Percentiles rank a stretch among this genome's conserved stretches.
phyloP scores from a whole-genome alignment of 352 stramenopile species.

The Pythium coloratum region DNA sequence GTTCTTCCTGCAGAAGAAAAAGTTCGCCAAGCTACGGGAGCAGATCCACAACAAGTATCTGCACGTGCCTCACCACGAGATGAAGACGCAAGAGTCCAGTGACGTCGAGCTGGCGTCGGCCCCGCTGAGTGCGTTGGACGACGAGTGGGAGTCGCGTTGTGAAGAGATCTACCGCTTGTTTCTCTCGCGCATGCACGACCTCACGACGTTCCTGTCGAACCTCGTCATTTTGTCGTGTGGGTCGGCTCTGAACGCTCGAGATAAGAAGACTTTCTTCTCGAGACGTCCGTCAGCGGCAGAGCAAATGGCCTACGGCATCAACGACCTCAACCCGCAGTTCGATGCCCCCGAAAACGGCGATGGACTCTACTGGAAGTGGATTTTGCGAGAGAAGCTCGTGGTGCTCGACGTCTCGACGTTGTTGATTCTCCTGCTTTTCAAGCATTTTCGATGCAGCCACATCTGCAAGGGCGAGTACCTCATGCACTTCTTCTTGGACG shows the following conservation, averaged over 20 bases:
- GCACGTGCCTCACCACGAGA: conserved; percentile 60
- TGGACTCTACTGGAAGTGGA: conserved; percentile 80
- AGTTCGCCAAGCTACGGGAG: conserved; percentile 62
- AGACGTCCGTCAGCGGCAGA: conserved; percentile 53
- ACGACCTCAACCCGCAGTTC: conserved; percentile 38
- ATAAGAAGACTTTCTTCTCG: conserved; percentile 84
- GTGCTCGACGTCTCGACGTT: conserved; percentile 72
- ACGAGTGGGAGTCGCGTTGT: conserved; percentile 72
- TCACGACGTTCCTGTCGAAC: conserved; percentile 65
- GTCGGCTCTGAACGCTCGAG: conserved; percentile 62
- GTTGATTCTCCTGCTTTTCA: conserved; percentile 69
- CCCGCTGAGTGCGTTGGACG: conserved; percentile 51
- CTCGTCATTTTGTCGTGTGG: conserved; percentile 67
- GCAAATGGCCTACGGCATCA: conserved; percentile 42
- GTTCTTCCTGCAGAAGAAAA: conserved; percentile 73
- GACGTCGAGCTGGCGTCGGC: conserved; percentile 47
- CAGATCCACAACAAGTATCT: conserved; percentile 75
- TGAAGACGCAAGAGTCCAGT: conserved; percentile 43
- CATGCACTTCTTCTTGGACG: conserved; percentile 80
- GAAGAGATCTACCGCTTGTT: conserved; percentile 75
- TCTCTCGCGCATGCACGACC: conserved; percentile 69
- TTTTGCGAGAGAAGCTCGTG: conserved; percentile 78
- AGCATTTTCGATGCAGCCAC: conserved; percentile 75
- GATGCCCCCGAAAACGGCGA: conserved; percentile 45
- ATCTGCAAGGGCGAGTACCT: conserved; percentile 79